Evolutionary conservation across 139 green algal species (phyloP).

Genomic region (Protoeuglena noctilucae): DNA sequence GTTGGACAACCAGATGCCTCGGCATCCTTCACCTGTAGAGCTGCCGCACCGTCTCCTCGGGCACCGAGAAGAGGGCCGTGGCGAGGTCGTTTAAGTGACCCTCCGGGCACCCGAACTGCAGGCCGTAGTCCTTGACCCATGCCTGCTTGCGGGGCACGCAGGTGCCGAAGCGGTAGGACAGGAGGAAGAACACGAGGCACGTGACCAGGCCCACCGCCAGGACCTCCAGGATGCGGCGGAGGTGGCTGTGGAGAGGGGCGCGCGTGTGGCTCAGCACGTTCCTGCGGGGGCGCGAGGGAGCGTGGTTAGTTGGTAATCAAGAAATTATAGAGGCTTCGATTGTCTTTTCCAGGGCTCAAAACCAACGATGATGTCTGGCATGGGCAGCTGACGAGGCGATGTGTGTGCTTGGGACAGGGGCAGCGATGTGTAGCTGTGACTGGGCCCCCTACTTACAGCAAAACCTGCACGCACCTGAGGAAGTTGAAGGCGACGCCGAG

Average conservation of each 20-base stretch:
- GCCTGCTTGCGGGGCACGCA: constrained; percentile 25
- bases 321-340: too few relatives aligned
- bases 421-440: too few relatives aligned
- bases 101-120: constrained; percentile 21
- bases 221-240: constrained; percentile 23
- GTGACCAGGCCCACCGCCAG: constrained; percentile 29
- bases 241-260: constrained; percentile 24
- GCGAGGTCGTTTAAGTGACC: constrained; percentile 71
- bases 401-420: too few relatives aligned
- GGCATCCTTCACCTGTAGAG: too few relatives aligned
- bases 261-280: constrained; percentile 38
- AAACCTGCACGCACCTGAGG: constrained; percentile 35
- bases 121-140: constrained; percentile 21
- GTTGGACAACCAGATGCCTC: too few relatives aligned
- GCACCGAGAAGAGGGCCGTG: constrained; percentile 51
- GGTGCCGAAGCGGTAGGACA: constrained; percentile 10
- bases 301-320: too few relatives aligned
- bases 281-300: too few relatives aligned
- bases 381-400: too few relatives aligned
- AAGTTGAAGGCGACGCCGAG: constrained; percentile 64
- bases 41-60: constrained; percentile 48
- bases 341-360: too few relatives aligned
- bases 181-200: constrained; percentile 31
- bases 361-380: too few relatives aligned
- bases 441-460: too few relatives aligned